These are phyloP conservation scores for Erysiphe pulchra DNA, from an alignment of 2,329 filamentous ascomycete genomes.

Conservation along the genomic window DNA sequence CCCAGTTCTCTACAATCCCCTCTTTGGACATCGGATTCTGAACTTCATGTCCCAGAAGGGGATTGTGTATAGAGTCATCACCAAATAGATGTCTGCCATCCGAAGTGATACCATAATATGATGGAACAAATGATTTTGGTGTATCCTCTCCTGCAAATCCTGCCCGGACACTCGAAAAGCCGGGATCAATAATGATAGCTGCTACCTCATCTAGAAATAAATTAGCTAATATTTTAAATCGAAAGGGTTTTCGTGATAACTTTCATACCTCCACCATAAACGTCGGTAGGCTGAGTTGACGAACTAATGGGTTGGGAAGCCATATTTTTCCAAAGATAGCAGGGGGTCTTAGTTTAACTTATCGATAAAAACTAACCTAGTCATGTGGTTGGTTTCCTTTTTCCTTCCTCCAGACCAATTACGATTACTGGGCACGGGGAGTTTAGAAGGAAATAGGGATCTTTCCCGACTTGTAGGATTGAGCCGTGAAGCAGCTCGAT, in stretches of 20 bases:
- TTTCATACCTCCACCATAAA: constrained; percentile 32
- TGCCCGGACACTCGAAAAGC: constrained; percentile 72
- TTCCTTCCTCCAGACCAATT: too few species aligned
- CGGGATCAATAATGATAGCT: constrained; percentile 85
- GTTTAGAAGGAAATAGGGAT: too few species aligned
- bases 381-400: too few species aligned
- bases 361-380: too few species aligned
- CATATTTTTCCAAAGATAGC: constrained; percentile 16
- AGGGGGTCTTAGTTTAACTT: too few species aligned
- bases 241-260: background rate
- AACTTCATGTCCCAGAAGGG: constrained; percentile 52
- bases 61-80: constrained; percentile 68
- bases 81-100: constrained; percentile 43
- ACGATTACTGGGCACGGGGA: too few species aligned
- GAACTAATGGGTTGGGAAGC: constrained; percentile 29
- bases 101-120: constrained; percentile 48
- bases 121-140: constrained; percentile 78
- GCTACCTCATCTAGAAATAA: constrained; percentile 62
- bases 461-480: too few species aligned
- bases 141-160: constrained; percentile 96
- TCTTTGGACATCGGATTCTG: constrained; percentile 80
- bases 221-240: constrained; percentile 1
- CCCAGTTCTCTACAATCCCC: constrained; percentile 89
- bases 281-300: constrained; percentile 31
- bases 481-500: too few species aligned